Evolutionary conservation across 805 yeast genomes (phyloP).

Genomic region (Saturnispora saitoi): DNA sequence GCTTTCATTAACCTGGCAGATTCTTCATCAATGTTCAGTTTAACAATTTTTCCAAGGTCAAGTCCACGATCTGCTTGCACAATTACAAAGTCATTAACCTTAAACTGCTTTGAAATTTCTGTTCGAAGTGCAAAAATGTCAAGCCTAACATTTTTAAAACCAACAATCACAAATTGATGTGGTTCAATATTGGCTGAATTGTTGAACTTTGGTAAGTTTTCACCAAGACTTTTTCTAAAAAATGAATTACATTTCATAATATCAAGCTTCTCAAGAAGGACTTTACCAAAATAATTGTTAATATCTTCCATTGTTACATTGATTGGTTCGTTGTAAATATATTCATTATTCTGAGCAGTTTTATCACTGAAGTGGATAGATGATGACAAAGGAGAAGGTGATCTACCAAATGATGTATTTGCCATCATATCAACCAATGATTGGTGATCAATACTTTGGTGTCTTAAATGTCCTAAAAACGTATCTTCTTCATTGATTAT

Average conservation of each 20-base stretch:
- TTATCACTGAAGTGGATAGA: neutral
- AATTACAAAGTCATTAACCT: slow-evolving; percentile 60
- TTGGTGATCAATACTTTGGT: neutral
- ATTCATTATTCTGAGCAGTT: neutral
- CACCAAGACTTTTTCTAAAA: slow-evolving; percentile 3
- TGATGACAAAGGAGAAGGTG: slow-evolving; percentile 2
- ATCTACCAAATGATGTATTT: neutral
- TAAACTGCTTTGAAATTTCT: slow-evolving; percentile 24
- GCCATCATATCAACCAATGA: slow-evolving; percentile 1
- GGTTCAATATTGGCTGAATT: neutral
- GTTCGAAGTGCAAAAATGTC: slow-evolving; percentile 65
- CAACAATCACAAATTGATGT: slow-evolving; percentile 47
- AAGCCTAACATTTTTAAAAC: slow-evolving; percentile 70
- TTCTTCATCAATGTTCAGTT: slow-evolving; percentile 48
- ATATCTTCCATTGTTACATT: slow-evolving; percentile 22
- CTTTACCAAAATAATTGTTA: slow-evolving; percentile 23
- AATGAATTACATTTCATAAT: slow-evolving; percentile 17
- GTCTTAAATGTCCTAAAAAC: neutral
- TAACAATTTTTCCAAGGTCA: slow-evolving; percentile 62
- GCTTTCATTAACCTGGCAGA: slow-evolving; percentile 62
- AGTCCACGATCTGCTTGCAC: slow-evolving; percentile 81
- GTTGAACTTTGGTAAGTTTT: slow-evolving; percentile 4
- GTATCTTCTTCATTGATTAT: neutral
- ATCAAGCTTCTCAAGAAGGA: slow-evolving; percentile 19
- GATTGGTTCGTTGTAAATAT: slow-evolving; percentile 20